Evolutionary conservation across 352 stramenopile species (phyloP).

Genomic region (Pythium dissotocum): DNA sequence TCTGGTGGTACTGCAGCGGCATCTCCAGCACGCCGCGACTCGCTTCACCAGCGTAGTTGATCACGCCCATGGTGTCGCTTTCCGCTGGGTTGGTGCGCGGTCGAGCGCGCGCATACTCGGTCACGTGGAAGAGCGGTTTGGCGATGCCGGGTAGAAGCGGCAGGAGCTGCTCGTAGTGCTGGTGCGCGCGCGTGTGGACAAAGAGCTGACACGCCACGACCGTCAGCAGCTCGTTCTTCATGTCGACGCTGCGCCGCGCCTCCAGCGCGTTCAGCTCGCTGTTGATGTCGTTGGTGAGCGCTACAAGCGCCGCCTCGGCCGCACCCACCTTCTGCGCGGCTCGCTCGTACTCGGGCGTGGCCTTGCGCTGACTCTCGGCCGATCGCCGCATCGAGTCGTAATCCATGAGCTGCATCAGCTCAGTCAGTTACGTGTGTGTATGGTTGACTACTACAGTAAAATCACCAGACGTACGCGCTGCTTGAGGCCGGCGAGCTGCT

Average conservation of each 20-base stretch:
- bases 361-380: conserved; percentile 59
- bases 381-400: conserved; percentile 72
- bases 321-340: conserved; percentile 56
- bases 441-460: background rate
- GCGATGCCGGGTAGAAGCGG: conserved; percentile 66
- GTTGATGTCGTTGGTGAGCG: conserved; percentile 66
- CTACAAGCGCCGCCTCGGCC: conserved; percentile 47
- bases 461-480: conserved; percentile 26
- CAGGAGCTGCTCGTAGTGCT: conserved; percentile 77
- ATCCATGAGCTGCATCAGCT: conserved; percentile 48
- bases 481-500: conserved; percentile 34
- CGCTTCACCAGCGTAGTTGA: conserved; percentile 52
- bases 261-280: conserved; percentile 64
- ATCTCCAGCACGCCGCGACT: conserved; percentile 48
- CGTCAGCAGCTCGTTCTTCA: conserved; percentile 81
- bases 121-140: conserved; percentile 57
- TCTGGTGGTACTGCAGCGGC: conserved; percentile 53
- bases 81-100: conserved; percentile 49
- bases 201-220: conserved; percentile 79
- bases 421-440: background rate
- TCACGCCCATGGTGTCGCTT: conserved; percentile 48
- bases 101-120: conserved; percentile 48
- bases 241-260: conserved; percentile 51
- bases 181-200: conserved; percentile 54
- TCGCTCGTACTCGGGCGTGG: conserved; percentile 67